Conservation (phyloP, 345 rosid species). For the Lagerstroemia speciosa region DNA sequence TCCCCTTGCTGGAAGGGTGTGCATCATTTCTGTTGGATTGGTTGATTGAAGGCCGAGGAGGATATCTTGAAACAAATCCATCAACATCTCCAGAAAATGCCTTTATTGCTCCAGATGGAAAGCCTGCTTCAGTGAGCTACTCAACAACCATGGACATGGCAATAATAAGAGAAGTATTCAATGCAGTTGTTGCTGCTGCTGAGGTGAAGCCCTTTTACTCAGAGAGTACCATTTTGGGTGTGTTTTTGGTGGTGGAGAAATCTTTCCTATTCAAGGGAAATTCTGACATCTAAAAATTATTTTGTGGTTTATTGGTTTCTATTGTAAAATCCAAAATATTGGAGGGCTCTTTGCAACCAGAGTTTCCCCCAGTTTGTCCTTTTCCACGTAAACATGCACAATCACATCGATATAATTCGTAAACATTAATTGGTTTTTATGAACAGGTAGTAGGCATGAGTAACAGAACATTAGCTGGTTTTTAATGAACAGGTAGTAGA, state of each 20-base stretch:
- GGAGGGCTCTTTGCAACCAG: too few relatives aligned
- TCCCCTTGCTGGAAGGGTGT: slow-evolving; percentile 87
- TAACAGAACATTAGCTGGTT: slow-evolving; percentile 15
- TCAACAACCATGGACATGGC: slow-evolving; percentile 95
- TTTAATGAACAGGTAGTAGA: slow-evolving; percentile 48
- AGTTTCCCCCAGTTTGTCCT: too few relatives aligned
- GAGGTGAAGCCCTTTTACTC: slow-evolving; percentile 39
- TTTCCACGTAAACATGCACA: neutral
- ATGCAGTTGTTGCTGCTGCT: slow-evolving; percentile 59
- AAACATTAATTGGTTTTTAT: neutral
- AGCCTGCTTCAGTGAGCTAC: slow-evolving; percentile 79
- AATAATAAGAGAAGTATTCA: slow-evolving; percentile 69
- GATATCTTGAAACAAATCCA: slow-evolving; percentile 81
- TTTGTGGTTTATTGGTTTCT: too few relatives aligned
- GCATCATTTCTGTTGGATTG: slow-evolving; percentile 68
- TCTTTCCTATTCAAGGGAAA: too few relatives aligned
- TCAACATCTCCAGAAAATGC: slow-evolving; percentile 94
- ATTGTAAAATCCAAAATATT: too few relatives aligned
- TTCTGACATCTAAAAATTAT: too few relatives aligned
- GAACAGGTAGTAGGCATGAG: slow-evolving; percentile 53
- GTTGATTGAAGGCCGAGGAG: slow-evolving; percentile 71
- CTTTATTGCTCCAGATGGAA: slow-evolving; percentile 73
- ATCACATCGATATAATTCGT: neutral
- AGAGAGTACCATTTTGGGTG: neutral
- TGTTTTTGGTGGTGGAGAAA: too few relatives aligned